Base-by-base conservation (phyloP, 352 stramenopile genomes). In the Globisporangium parvum region DNA sequence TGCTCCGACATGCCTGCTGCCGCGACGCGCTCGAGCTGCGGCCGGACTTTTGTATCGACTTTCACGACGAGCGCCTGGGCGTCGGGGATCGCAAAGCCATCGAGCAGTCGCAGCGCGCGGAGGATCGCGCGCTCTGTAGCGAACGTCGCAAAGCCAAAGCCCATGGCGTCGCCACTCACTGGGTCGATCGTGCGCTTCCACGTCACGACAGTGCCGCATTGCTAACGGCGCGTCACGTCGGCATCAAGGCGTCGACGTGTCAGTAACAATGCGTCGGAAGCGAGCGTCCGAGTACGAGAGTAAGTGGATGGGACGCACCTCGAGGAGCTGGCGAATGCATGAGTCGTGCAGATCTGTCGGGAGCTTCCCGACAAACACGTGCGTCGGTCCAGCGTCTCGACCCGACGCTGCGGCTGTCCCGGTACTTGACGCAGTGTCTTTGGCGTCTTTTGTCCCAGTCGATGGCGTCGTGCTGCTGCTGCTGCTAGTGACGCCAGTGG, bases 301-400 rank as follows among this genome's bases (percentile, higher is more conserved):
- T n/a, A n/a, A n/a, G 20, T 20, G 24, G 15, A 37, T 37, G 21
- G 26, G 18, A 39, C 39, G 12, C 42, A 60, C 65, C 69, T 79
- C 73, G 11, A 84, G 71, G n/a, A 84, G 53, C 52, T 75, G 66
- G 31, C 73, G 73, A 47, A 84, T 68, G 66, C 79, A 72, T 37
- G 64, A 72, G 56, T 84, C 73, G 53, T 78, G 71, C 14, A 84
- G 56, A 65, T 80, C 71, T 14, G 63, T 62, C 12, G 73, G 73
- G n/a, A 84, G 44, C 50, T 84, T 76, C 45, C 73, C 73, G 20
- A 84, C 69, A 63, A 84, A 84, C 45, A 80, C 63, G 35, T 64
- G 75, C 28, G 80, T 49, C 24, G 69, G 61, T 14, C 59, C 70
- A 3, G 63, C 63, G 17, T 76, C 70, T 57, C 51, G 42, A 57